phyloP scores from a whole-genome alignment of 345 rosid genomes.

The Murraya koenigii region DNA sequence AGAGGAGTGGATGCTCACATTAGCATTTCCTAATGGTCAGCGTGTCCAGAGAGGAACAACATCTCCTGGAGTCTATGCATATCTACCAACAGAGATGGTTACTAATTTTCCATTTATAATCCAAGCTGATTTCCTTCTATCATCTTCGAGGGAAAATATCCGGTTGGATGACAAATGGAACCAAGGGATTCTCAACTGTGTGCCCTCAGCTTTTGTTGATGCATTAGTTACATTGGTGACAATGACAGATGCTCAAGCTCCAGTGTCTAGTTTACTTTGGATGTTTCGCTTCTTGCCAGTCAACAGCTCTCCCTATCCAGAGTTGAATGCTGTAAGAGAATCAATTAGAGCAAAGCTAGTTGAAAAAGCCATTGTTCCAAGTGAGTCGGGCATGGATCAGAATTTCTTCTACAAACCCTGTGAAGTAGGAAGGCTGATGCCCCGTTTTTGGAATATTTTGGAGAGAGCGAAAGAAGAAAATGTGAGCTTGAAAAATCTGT shows the following conservation, averaged over 20 bases:
- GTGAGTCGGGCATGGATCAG: slow-evolving; percentile 46
- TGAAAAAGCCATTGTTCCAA: slow-evolving; percentile 49
- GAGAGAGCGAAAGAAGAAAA: slow-evolving; percentile 42
- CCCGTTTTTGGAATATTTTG: slow-evolving; percentile 60
- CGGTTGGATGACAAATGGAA: slow-evolving; percentile 64
- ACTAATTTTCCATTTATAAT: slow-evolving; percentile 67
- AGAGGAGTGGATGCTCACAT: slow-evolving; percentile 61
- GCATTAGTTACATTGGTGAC: slow-evolving; percentile 60
- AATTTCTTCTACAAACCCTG: slow-evolving; percentile 60
- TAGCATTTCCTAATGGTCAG: slow-evolving; percentile 65
- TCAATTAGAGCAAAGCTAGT: slow-evolving; percentile 32
- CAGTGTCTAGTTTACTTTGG: slow-evolving; percentile 39
- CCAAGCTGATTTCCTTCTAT: slow-evolving; percentile 64
- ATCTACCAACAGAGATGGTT: slow-evolving; percentile 78
- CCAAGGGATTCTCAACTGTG: slow-evolving; percentile 66
- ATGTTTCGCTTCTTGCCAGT: slow-evolving; percentile 66
- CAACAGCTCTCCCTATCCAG: slow-evolving; percentile 24
- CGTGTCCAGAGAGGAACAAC: slow-evolving; percentile 47
- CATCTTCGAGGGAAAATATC: slow-evolving; percentile 71
- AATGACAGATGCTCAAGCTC: slow-evolving; percentile 36
- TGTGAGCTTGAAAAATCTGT: slow-evolving; percentile 51
- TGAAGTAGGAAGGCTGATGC: slow-evolving; percentile 52
- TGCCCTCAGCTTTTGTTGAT: slow-evolving; percentile 55
- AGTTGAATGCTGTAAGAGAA: slow-evolving; percentile 45
- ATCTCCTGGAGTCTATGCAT: slow-evolving; percentile 69